Percentiles rank a stretch among this genome's conserved stretches.
Evolutionary conservation across 1,139 yeast species (phyloP).

Genomic region (Hemisphaericaspora lyxosophila): DNA sequence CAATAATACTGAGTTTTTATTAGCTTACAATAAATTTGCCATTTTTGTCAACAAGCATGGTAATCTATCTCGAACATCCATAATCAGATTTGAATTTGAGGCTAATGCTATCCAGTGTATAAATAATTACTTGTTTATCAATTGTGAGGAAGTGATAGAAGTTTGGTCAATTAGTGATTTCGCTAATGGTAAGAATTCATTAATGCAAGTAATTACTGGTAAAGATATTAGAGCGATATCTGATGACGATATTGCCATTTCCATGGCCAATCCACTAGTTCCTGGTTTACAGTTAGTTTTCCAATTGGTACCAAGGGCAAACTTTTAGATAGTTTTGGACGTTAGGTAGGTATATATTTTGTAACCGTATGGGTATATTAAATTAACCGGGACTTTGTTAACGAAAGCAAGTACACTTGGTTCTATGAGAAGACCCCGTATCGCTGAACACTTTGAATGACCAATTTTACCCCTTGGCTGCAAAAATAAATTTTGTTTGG

Average conservation of each 20-base stretch:
- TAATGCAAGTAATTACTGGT: conserved; percentile 75
- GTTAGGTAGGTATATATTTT: no score
- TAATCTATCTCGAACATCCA: conserved; percentile 53
- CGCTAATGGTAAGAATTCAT: conserved; percentile 47
- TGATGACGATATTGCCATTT: conserved; percentile 47
- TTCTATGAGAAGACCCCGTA: no score
- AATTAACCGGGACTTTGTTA: no score
- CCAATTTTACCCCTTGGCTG: neutral
- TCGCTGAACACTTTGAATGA: no score
- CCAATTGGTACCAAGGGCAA: conserved; percentile 11
- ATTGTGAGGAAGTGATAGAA: conserved; percentile 71
- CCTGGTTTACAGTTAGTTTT: conserved; percentile 63
- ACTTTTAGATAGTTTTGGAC: no score
- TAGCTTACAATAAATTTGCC: conserved; percentile 75
- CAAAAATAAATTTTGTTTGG: neutral
- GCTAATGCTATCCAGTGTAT: conserved; percentile 57
- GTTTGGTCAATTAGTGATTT: conserved; percentile 61
- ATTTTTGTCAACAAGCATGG: conserved; percentile 70
- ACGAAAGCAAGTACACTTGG: no score
- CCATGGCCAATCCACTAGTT: conserved; percentile 70
- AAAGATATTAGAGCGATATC: conserved; percentile 54
- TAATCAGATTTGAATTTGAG: conserved; percentile 62
- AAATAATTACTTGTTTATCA: conserved; percentile 59
- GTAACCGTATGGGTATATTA: no score
- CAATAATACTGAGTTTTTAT: conserved; percentile 52